A percentile compares a stretch with the other conserved stretches of the same genome.
Evolutionary conservation across 371 early-diverging fungal genomes (phyloP).

Genomic region (Mucor plumbeus): DNA sequence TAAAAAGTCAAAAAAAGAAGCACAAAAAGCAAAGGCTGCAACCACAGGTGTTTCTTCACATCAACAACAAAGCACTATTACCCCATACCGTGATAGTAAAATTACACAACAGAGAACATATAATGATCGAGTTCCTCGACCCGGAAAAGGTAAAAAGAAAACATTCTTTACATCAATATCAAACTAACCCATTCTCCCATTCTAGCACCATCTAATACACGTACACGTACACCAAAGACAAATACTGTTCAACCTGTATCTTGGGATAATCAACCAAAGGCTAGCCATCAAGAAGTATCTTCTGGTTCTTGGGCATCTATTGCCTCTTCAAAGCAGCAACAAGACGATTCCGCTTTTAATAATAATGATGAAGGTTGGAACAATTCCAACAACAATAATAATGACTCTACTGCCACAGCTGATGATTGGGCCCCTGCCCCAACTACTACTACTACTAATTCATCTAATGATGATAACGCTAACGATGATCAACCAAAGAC

Average conservation of each 20-base stretch:
- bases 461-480: constrained; percentile 14
- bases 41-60: constrained; percentile 30
- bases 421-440: constrained; percentile 31
- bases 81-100: constrained; percentile 30
- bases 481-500: constrained; percentile 56
- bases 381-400: constrained; percentile 8
- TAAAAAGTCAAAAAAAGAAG: constrained; percentile 68
- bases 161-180: background rate
- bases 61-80: constrained; percentile 30
- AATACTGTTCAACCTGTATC: constrained; percentile 21
- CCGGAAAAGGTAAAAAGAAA: constrained; percentile 31
- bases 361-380: constrained; percentile 28
- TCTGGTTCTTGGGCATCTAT: constrained; percentile 51
- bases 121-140: constrained; percentile 34
- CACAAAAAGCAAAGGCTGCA: constrained; percentile 50
- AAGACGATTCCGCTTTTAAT: constrained; percentile 8
- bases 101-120: constrained; percentile 29
- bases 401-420: constrained; percentile 5
- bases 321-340: constrained; percentile 40
- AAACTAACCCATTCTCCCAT: background rate
- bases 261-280: constrained; percentile 31
- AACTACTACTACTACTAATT: constrained; percentile 15
- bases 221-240: constrained; percentile 30
- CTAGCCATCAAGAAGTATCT: constrained; percentile 16
- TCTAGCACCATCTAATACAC: constrained; percentile 14